Percentiles rank a stretch among this genome's conserved stretches.
Evolutionary conservation across 2,329 filamentous ascomycete genomes (phyloP).

Genomic region (Aureobasidium sp.): DNA sequence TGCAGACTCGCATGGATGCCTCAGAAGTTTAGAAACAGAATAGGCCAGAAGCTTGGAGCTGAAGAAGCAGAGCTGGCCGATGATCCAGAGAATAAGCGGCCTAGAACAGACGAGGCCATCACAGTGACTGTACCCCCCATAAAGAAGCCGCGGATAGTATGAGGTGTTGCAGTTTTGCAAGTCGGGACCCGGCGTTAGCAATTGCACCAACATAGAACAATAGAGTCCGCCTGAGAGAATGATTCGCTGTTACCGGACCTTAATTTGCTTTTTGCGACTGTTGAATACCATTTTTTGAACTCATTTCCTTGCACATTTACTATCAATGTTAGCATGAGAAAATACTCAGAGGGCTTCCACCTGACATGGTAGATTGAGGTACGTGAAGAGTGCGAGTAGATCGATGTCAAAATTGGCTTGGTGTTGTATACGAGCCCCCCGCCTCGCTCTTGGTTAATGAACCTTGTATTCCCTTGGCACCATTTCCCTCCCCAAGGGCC

Average conservation of each 20-base stretch:
- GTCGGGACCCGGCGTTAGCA: background rate
- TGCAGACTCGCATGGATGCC: background rate
- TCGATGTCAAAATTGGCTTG: background rate
- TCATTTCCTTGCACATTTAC: no score
- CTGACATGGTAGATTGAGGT: background rate
- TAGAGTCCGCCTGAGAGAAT: no score
- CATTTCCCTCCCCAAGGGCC: background rate
- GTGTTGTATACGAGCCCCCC: background rate
- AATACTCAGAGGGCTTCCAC: no score
- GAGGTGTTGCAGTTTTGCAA: background rate
- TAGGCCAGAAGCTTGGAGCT: background rate
- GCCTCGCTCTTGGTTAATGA: background rate
- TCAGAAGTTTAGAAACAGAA: background rate
- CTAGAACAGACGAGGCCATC: background rate
- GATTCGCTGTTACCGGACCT: no score
- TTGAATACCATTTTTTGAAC: no score
- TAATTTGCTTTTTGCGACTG: no score
- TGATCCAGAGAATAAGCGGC: background rate
- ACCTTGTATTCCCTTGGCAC: background rate
- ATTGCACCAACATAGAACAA: no score
- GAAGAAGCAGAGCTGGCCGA: background rate
- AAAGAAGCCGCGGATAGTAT: background rate
- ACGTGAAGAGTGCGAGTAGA: background rate
- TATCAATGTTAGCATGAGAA: background rate
- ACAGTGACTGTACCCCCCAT: background rate